Evolutionary conservation across 2,329 filamentous ascomycete genomes (phyloP).

Genomic region (Arthrobotrys pseudoclavata): DNA sequence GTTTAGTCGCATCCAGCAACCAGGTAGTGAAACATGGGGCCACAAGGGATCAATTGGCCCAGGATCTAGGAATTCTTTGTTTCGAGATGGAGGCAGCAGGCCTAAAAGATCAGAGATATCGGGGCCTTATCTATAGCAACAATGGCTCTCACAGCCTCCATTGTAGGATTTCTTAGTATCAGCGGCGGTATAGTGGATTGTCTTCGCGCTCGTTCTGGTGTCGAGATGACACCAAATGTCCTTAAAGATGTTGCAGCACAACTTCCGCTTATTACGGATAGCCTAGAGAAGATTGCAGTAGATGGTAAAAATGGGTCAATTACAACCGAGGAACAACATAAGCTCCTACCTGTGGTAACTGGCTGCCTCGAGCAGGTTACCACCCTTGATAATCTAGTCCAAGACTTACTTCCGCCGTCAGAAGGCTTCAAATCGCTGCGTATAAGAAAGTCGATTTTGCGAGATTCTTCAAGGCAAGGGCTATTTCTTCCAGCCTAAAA

Average conservation of each 20-base stretch:
- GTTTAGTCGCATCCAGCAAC: conserved; percentile 7
- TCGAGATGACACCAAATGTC: neutral
- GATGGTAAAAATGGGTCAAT: neutral
- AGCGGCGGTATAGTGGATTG: neutral
- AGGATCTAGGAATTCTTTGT: neutral
- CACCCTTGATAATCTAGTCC: neutral
- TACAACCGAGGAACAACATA: neutral
- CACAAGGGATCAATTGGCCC: neutral
- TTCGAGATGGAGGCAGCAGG: conserved; percentile 18
- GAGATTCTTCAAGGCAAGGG: neutral
- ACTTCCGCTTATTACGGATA: neutral
- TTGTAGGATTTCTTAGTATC: neutral
- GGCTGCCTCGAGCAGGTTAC: neutral
- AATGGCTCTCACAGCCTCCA: neutral
- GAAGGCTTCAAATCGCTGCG: neutral
- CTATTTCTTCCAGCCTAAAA: neutral
- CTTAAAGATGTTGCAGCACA: neutral
- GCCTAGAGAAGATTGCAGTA: neutral
- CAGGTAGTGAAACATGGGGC: neutral
- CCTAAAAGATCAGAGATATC: conserved; percentile 1
- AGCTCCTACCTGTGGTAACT: neutral
- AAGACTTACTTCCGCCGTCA: neutral
- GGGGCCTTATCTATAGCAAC: neutral
- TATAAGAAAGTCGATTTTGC: neutral
- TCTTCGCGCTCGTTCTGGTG: neutral